Base-by-base conservation (phyloP, 768 basidiomycete species). In the Fomitopsis serialis region DNA sequence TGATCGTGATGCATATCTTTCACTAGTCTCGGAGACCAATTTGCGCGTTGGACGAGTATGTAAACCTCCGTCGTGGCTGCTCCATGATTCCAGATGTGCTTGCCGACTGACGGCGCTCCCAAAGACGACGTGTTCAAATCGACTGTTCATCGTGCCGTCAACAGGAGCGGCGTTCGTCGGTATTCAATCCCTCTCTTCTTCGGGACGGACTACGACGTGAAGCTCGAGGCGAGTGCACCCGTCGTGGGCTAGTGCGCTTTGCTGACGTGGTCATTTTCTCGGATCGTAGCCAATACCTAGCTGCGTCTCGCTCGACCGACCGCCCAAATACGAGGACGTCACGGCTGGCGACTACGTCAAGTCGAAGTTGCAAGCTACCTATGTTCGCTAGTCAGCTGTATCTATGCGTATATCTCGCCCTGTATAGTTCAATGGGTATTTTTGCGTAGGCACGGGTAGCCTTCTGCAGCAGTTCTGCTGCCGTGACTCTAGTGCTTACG, bases 101-200 rank as follows among this genome's bases (percentile, higher is more conserved):
- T 3, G 24, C 11, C 21, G n/a, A 27, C 4, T 6, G 10, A 9
- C 11, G 22, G 9, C 29, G 13, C 35, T 10, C 43, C 29, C 22
- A 56, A 56, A 84, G 80, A 85, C 54, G 82, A 82, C 61, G 70
- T 81, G 19, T 85, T 83, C 73, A 78, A 79, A 53, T 81, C 78
- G 1, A 84, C 80, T 1, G 64, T 75, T 6, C 84, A 85, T 59
- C 75, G 94, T 13, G 94, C 87, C 0, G 80, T 91, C 53, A 93
- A 95, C 62, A 72, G 78, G n/a, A 81, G 84, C 12, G 87, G 88
- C 0, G 59, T 74, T 24, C 78, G 80, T 59, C 81, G 92, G 21
- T 92, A 89, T 68, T 91, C 89, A 0, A 89, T 93, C 5, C 93
- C 92, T 1, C 71, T 92, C 24, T 96, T 97, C 72, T 94, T 93